Base-by-base conservation (phyloP, 129 eudicot species). In the Chrysanthemum seticuspe region DNA sequence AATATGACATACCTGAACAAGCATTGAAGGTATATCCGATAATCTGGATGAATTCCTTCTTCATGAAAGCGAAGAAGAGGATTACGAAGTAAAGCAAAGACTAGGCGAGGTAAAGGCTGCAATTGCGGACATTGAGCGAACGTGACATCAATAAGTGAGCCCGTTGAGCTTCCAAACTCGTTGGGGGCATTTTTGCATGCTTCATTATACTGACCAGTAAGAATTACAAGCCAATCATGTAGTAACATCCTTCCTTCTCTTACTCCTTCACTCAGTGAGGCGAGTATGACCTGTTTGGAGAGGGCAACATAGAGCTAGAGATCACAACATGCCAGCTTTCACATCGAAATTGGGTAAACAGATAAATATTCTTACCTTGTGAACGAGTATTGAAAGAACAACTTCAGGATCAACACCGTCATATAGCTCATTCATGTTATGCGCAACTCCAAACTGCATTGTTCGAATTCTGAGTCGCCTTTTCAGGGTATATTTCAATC, bases 211-310 rank as follows among this genome's bases (percentile, higher is more conserved):
- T 86, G 97, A 73, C 96, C 94, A 4, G 89, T 75, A 45, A 94
- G 99, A 65, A 90, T 88, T n/a, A 94, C 99, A 66, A 94, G 99
- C 99, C 99, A 94, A 78, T 94, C 99, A 65, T 94, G 99, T 52
- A 94, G 80, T 68, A 90, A 74, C 80, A 83, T 85, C 81, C 99
- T 83, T 40, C 89, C 99, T 83, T 94, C 99, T 66, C 91, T 82
- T 70, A 94, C 96, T 67, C 99, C 99, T 65, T 94, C 79, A 78
- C 85, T 96, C 80, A 86, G 72, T 50, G 99, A 94, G 47, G 96
- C 83, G 78, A 84, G 81, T 68, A 94, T 90, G 79, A 94, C 97
- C 99, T 94, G 88, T 53, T 61, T 74, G 13, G 68, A 45, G 53
- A 59, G 73, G 56, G 64, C 65, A 75, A 2, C 0, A 56, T 51